Evolutionary conservation across 257 asterid genomes (phyloP).

Genomic region (Forsythia viridissima): DNA sequence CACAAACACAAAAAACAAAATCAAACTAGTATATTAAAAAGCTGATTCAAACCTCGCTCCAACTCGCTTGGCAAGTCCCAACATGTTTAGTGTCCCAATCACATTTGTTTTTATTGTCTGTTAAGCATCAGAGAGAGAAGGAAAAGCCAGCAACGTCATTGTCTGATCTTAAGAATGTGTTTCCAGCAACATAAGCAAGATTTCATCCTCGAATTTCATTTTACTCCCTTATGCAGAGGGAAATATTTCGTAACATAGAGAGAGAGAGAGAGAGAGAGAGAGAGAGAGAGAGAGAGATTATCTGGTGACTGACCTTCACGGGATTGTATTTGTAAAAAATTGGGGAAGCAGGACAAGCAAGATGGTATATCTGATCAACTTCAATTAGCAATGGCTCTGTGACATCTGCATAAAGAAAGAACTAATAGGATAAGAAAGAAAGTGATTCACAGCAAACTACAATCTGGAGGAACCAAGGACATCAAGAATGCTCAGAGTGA

Average conservation of each 20-base stretch:
- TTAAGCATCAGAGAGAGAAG: neutral
- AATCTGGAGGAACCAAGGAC: neutral
- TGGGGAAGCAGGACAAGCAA: slow-evolving; percentile 99
- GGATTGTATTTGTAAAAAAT: slow-evolving; percentile 97
- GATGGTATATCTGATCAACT: slow-evolving; percentile 96
- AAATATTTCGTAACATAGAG: neutral
- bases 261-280: too few species aligned
- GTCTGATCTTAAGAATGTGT: neutral
- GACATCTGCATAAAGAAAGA: slow-evolving; percentile 58
- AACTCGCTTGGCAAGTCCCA: slow-evolving; percentile 98
- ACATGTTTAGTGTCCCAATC: slow-evolving; percentile 92
- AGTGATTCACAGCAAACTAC: neutral
- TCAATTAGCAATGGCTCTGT: slow-evolving; percentile 81
- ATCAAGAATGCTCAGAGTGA: neutral
- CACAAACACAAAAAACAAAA: neutral
- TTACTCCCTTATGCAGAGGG: neutral
- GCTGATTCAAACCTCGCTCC: slow-evolving; percentile 79
- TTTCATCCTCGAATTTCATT: too few species aligned
- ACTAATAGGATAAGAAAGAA: neutral
- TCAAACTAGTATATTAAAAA: neutral
- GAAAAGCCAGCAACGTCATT: neutral
- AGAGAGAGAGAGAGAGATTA: slow-evolving; percentile 14
- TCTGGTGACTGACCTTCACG: slow-evolving; percentile 63
- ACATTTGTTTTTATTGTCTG: slow-evolving; percentile 98
- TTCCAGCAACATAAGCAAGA: neutral